A percentile compares a stretch with the other conserved stretches of the same genome.
Evolutionary conservation across 169 alveolate genomes (phyloP).

Genomic region (Neospora caninum): DNA sequence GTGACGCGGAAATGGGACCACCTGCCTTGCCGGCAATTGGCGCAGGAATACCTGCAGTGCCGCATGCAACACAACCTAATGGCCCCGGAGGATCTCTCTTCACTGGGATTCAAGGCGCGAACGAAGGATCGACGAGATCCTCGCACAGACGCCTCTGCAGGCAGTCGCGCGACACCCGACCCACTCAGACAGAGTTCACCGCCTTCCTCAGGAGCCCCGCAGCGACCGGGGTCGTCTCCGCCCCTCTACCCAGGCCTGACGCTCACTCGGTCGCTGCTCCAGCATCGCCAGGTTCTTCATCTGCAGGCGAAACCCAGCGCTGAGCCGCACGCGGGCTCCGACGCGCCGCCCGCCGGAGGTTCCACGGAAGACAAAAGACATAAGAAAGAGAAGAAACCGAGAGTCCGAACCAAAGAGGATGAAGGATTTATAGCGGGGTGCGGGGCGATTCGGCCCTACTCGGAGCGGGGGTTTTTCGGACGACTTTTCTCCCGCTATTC

Average conservation of each 20-base stretch:
- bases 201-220: too few relatives aligned
- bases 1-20: conserved; percentile 60
- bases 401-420: not conserved
- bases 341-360: not conserved
- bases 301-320: not conserved
- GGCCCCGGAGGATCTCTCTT: not conserved
- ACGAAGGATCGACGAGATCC: conserved; percentile 1
- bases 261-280: not conserved
- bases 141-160: too few relatives aligned
- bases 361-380: not conserved
- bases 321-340: too few relatives aligned
- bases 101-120: conserved; percentile 3
- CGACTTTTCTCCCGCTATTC: not conserved
- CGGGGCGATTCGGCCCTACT: conserved; percentile 14
- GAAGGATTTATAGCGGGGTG: conserved; percentile 6
- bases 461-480: conserved; percentile 39
- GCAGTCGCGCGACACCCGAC: too few relatives aligned
- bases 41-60: conserved; percentile 73
- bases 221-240: too few relatives aligned
- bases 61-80: conserved; percentile 64
- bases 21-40: conserved; percentile 64
- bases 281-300: not conserved
- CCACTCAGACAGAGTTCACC: too few relatives aligned
- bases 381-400: not conserved
- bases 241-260: not conserved